Percentiles rank a stretch among this genome's conserved stretches.
Evolutionary conservation across 2,329 filamentous ascomycete species (phyloP).

Genomic region (Penicillium sp.): DNA sequence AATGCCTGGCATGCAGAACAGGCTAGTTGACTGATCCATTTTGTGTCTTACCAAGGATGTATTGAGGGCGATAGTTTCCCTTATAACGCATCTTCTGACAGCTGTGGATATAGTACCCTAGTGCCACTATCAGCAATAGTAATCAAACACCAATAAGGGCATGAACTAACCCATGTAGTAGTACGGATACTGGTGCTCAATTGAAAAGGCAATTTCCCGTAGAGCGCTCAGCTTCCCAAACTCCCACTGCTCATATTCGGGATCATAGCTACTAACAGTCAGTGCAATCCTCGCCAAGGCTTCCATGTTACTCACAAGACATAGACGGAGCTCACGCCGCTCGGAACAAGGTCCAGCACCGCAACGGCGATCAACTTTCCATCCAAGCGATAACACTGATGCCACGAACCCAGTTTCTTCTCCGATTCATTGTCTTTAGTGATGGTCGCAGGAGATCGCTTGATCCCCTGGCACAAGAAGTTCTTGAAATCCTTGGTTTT

Average conservation of each 20-base stretch:
- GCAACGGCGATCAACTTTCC: slow-evolving; percentile 50
- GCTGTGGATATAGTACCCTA: slow-evolving; percentile 63
- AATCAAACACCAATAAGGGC: neutral
- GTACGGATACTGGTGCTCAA: slow-evolving; percentile 57
- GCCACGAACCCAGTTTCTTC: slow-evolving; percentile 50
- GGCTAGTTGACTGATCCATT: neutral
- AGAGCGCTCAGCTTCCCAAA: slow-evolving; percentile 65
- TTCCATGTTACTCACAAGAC: slow-evolving; percentile 42
- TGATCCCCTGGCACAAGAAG: slow-evolving; percentile 50
- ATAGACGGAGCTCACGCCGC: slow-evolving; percentile 52
- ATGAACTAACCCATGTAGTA: slow-evolving; percentile 61
- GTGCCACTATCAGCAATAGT: neutral
- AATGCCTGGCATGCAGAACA: neutral
- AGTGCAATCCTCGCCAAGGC: neutral
- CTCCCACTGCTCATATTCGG: slow-evolving; percentile 60
- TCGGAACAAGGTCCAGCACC: slow-evolving; percentile 49
- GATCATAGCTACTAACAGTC: slow-evolving; percentile 53
- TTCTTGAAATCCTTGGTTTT: slow-evolving; percentile 46
- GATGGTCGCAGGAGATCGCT: slow-evolving; percentile 32
- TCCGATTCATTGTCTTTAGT: slow-evolving; percentile 36
- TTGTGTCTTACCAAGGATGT: slow-evolving; percentile 45
- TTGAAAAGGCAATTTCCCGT: slow-evolving; percentile 57
- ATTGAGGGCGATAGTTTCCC: slow-evolving; percentile 47
- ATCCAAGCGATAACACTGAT: slow-evolving; percentile 53
- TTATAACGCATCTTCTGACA: slow-evolving; percentile 56